Evolutionary conservation across 78 protist genomes (phyloP).

Genomic region (Thecamonas trahens): DNA sequence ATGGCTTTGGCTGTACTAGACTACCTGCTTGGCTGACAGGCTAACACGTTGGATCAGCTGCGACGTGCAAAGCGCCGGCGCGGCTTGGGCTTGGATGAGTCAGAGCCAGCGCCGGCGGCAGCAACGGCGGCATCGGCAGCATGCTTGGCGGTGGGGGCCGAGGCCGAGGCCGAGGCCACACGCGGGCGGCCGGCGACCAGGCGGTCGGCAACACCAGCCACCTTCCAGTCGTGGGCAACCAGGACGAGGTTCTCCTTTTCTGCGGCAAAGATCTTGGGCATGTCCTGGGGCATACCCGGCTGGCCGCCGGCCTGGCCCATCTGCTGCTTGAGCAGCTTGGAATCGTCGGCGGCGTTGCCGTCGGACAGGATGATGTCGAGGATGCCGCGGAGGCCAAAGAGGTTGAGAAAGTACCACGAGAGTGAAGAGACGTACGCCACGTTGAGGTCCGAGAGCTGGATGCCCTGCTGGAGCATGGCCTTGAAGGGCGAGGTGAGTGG

Average conservation of each 20-base stretch:
- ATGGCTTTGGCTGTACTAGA: no score
- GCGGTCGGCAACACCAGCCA: slow-evolving; percentile 34
- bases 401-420: slow-evolving; percentile 57
- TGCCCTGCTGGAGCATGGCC: slow-evolving; percentile 73
- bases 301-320: slow-evolving; percentile 23
- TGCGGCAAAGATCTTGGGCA: slow-evolving; percentile 16
- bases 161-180: no score
- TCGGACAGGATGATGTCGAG: slow-evolving; percentile 44
- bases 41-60: no score
- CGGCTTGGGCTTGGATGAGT: no score
- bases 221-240: slow-evolving; percentile 26
- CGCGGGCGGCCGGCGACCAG: no score
- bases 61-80: no score
- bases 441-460: slow-evolving; percentile 65
- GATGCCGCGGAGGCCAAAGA: slow-evolving; percentile 80
- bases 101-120: no score
- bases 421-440: slow-evolving; percentile 69
- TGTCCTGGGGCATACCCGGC: slow-evolving; percentile 33
- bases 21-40: no score
- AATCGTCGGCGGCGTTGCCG: neutral
- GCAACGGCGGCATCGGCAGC: no score
- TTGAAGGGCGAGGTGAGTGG: slow-evolving; percentile 69
- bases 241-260: slow-evolving; percentile 61
- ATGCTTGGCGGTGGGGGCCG: no score
- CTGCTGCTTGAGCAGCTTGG: slow-evolving; percentile 3